Base-by-base conservation (phyloP, 441 rosid genomes). In the Flueggea neowawraea region DNA sequence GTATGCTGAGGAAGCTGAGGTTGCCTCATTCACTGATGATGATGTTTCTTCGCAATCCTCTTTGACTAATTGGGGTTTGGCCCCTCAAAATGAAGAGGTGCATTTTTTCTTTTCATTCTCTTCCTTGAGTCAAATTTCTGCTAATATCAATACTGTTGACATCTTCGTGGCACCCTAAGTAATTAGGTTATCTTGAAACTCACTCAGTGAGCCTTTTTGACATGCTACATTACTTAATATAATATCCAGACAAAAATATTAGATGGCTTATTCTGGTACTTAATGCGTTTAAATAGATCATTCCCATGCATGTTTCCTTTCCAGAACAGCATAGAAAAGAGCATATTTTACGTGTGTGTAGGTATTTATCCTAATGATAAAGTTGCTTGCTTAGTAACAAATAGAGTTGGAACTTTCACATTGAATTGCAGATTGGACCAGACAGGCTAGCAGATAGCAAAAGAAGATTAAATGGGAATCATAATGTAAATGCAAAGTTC, bases 11-110 rank as follows among this genome's bases (percentile, higher is more conserved):
- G 87, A 82, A 63, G 69, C 71, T 66, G 84, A 88, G 73, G 77
- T 84, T 70, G 84, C 87, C 10, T 83, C 90, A 6, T 87, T 85
- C 63, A 87, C 96, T 0, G 95, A 83, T 47, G 98, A 90, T 33
- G 91, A 85, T 75, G 63, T 74, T 74, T 83, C 95, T 31, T 66
- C 88, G 12, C 81, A 75, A 52, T 85, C 91, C 16, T 86, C 86
- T 6, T 72, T 17, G 65, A 73, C 83, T n/a, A 59, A 70, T 59
- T 66, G 90, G 53, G 78, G 84, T 64, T 78, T 83, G 32, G 73
- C 75, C 65, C 17, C 63, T 65, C 78, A 71, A 62, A 70, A 75
- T 68, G 75, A 72, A 52, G 77, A 73, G 94, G 96, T 86, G 74
- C 31, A 41, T 41, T 44, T 47, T 36, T 10, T 63, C 52, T 48